Percentiles rank a stretch among this genome's conserved stretches.
These are phyloP conservation scores for Hypoxylon trugodes DNA, from an alignment of 495 filamentous ascomycete species.

Conservation along the genomic window DNA sequence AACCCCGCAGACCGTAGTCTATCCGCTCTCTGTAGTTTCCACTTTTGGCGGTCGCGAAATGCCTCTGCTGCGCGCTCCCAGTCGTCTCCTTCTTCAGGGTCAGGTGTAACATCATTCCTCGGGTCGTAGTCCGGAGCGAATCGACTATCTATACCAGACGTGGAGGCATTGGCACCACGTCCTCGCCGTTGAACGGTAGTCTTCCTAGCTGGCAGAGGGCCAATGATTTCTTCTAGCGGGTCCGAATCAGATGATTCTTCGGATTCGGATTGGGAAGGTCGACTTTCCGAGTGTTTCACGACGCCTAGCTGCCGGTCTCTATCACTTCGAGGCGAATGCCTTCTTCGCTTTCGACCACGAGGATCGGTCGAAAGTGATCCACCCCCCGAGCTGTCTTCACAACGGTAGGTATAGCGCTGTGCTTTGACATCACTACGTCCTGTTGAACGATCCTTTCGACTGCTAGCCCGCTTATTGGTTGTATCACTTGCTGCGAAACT, in stretches of 20 bases:
- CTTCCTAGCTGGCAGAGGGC: conserved; percentile 72
- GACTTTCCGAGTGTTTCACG: conserved; percentile 11
- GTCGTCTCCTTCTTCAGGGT: conserved; percentile 65
- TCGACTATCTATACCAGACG: conserved; percentile 79
- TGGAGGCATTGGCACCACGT: conserved; percentile 66
- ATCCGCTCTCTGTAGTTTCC: conserved; percentile 81
- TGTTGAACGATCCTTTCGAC: conserved; percentile 5
- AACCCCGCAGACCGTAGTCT: conserved; percentile 82
- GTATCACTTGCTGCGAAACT: not conserved
- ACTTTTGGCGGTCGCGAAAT: conserved; percentile 80
- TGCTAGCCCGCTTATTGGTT: conserved; percentile 6
- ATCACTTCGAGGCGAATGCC: conserved; percentile 42
- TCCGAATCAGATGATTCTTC: conserved; percentile 68
- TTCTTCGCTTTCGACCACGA: conserved; percentile 38
- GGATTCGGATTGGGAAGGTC: not conserved
- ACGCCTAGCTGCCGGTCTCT: conserved; percentile 9
- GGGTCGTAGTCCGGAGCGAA: conserved; percentile 85
- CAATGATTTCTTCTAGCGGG: conserved; percentile 80
- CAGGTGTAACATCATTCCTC: conserved; percentile 68
- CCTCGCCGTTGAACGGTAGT: conserved; percentile 71
- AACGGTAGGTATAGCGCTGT: conserved; percentile 7
- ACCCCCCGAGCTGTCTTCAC: conserved; percentile 26
- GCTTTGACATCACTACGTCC: conserved; percentile 7
- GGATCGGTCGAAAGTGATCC: conserved; percentile 26
- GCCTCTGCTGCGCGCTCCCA: conserved; percentile 88